phyloP scores from a whole-genome alignment of 2,329 filamentous ascomycete species.

The Stagonosporopsis chrysanthemi region DNA sequence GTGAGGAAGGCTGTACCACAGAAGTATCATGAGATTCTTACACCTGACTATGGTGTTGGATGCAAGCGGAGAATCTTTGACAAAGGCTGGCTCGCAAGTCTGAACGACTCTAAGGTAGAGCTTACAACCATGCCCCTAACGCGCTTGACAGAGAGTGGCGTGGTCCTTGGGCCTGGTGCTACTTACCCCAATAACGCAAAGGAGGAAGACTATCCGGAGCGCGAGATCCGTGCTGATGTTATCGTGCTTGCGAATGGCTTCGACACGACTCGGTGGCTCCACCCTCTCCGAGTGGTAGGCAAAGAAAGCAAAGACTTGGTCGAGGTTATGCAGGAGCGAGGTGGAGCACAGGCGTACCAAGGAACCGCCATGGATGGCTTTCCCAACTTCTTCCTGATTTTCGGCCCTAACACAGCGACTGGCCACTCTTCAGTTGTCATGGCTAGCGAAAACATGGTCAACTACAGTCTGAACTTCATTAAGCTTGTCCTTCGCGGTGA shows the following conservation, averaged over 20 bases:
- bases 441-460: slow-evolving; percentile 67
- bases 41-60: slow-evolving; percentile 68
- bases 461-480: slow-evolving; percentile 67
- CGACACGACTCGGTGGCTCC: slow-evolving; percentile 62
- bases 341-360: slow-evolving; percentile 69
- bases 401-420: slow-evolving; percentile 69
- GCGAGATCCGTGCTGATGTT: slow-evolving; percentile 63
- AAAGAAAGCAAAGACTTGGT: slow-evolving; percentile 59
- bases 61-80: slow-evolving; percentile 72
- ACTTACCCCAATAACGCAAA: slow-evolving; percentile 54
- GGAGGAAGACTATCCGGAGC: slow-evolving; percentile 40
- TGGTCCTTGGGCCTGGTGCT: slow-evolving; percentile 60
- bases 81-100: slow-evolving; percentile 60
- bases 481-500: slow-evolving; percentile 79
- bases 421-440: slow-evolving; percentile 69
- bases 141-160: slow-evolving; percentile 58
- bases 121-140: slow-evolving; percentile 61
- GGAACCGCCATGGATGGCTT: slow-evolving; percentile 60
- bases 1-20: slow-evolving; percentile 61
- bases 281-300: slow-evolving; percentile 62
- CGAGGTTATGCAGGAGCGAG: slow-evolving; percentile 65
- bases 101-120: slow-evolving; percentile 63
- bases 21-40: slow-evolving; percentile 68
- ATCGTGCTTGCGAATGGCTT: slow-evolving; percentile 70
- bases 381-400: slow-evolving; percentile 70